phyloP scores from a whole-genome alignment of 345 rosid genomes.

The Erysimum cheiranthoides region DNA sequence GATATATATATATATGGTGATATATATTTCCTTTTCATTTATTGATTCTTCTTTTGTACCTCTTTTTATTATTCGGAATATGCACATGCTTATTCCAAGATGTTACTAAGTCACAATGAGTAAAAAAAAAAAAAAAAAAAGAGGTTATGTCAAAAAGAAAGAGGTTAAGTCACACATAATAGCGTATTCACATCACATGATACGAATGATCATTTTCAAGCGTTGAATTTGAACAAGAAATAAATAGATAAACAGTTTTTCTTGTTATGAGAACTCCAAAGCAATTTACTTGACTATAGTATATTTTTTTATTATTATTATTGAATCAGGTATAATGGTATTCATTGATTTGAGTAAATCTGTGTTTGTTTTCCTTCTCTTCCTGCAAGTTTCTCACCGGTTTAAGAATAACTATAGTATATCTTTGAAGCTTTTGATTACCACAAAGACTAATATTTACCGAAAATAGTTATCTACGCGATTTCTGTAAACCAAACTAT shows the following conservation, averaged over 20 bases:
- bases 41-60: not conserved
- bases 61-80: not conserved
- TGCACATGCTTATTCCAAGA: conserved; percentile 11
- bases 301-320: not conserved
- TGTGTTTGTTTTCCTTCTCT: not conserved
- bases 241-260: not conserved
- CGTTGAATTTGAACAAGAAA: not conserved
- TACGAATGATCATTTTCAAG: not conserved
- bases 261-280: not conserved
- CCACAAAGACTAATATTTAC: not conserved
- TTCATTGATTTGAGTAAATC: not conserved
- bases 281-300: no score
- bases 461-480: no score
- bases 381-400: not conserved
- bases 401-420: not conserved
- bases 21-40: not conserved
- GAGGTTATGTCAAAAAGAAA: no score
- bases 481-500: no score
- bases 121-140: no score
- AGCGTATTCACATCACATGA: conserved; percentile 14
- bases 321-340: not conserved
- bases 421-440: not conserved
- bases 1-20: conserved; percentile 13
- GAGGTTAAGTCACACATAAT: conserved; percentile 19
- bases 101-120: no score